Percentiles rank a stretch among this genome's conserved stretches.
phyloP scores from a whole-genome alignment of 106 monocot genomes.

The Acorus calamus region DNA sequence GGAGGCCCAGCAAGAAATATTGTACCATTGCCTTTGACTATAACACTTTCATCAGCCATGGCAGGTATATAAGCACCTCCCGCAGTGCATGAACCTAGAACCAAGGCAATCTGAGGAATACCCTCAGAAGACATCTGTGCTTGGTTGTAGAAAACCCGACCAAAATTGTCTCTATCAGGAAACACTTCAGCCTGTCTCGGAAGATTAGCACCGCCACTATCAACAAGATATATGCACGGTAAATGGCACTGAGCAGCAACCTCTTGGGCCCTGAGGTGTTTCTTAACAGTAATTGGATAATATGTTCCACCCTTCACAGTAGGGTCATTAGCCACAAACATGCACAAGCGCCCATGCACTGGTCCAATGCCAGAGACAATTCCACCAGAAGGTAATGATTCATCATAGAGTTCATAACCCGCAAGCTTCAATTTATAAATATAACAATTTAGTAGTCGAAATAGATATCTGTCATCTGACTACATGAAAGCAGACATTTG shows the following conservation, averaged over 20 bases:
- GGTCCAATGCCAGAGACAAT: no score
- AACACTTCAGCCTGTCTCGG: conserved; percentile 95
- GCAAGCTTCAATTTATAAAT: no score
- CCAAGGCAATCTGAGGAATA: conserved; percentile 93
- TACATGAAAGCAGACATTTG: no score
- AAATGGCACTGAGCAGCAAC: conserved; percentile 80
- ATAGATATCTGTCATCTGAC: no score
- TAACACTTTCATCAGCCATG: conserved; percentile 99
- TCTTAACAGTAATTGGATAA: no score
- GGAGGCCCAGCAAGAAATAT: conserved; percentile 99
- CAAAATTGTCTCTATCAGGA: conserved; percentile 98
- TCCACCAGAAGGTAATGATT: no score
- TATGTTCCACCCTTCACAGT: no score
- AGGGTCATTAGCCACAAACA: no score
- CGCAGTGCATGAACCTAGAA: conserved; percentile 95
- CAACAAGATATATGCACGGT: conserved; percentile 93
- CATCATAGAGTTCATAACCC: no score
- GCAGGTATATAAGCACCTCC: conserved; percentile 99
- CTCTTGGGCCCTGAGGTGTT: conserved; percentile 96
- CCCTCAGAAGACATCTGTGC: conserved; percentile 91
- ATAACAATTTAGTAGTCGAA: no score
- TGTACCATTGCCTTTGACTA: conserved; percentile 95
- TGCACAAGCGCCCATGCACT: no score
- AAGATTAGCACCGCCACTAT: conserved; percentile 97
- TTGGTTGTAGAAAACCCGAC: conserved; percentile 97